phyloP scores from a whole-genome alignment of 176 grass and related monocot species.

The Lolium rigidum region DNA sequence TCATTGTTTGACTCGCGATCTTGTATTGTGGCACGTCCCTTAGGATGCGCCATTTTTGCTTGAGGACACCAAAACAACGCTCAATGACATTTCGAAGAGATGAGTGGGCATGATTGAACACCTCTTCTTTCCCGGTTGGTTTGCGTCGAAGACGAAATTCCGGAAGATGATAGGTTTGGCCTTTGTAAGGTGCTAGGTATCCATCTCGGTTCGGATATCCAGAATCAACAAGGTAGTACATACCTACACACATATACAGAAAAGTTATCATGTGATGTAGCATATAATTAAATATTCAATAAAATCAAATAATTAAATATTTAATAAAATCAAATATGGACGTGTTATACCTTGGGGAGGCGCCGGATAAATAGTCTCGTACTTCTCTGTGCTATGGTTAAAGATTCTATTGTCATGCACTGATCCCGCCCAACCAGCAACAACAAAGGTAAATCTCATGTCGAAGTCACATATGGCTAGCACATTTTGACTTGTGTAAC shows the following conservation, averaged over 20 bases:
- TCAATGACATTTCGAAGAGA: not conserved
- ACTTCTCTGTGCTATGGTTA: not conserved
- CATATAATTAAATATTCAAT: not conserved
- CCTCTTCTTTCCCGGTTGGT: not conserved
- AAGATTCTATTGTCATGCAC: not conserved
- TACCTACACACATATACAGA: not conserved
- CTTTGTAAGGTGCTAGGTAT: not conserved
- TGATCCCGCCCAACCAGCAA: not conserved
- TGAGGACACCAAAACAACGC: not conserved
- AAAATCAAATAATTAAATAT: not conserved
- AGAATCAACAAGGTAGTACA: not conserved
- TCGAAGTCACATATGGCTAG: not conserved
- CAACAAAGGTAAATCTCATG: not conserved
- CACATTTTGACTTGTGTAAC: not conserved
- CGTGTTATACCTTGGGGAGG: not conserved
- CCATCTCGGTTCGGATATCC: not conserved
- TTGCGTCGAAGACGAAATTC: not conserved
- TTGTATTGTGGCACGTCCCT: not conserved
- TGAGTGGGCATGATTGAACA: not conserved
- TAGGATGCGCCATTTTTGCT: not conserved
- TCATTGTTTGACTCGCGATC: not conserved
- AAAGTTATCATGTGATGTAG: not conserved
- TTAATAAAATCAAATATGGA: not conserved
- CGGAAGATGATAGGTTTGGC: not conserved
- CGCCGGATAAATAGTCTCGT: not conserved